Evolutionary conservation across 495 filamentous ascomycete species (phyloP), one percentile per base, ranked within the genome.

Genomic region (Penicillium cinerascens): DNA sequence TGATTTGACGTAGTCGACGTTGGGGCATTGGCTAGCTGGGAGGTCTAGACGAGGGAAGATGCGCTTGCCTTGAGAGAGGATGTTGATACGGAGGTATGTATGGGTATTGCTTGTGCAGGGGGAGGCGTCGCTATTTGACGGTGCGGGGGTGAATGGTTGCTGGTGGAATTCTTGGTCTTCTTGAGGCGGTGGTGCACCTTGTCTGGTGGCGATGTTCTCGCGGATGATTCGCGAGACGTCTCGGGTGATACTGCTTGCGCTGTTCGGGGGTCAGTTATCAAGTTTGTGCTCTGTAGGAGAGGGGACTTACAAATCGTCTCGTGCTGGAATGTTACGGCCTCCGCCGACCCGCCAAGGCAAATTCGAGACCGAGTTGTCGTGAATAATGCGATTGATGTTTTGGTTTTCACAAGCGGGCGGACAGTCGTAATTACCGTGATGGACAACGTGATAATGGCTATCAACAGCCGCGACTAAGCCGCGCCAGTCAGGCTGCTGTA

Each of bases 391-490:
- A 41, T 64, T 45, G 37, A 76, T 42, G 20, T 74, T 71, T 3
- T 47, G 47, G 42, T 69, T 55, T 47, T 75, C 75, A 42, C 72
- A 76, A 7, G 23, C 23, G 0, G 58, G 9, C 0, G 58, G 42
- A 52, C 72, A 75, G 0, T 69, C 53, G 47, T 54, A 68, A 9
- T 55, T 54, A 5, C 67, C 74, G 37, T 69, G 50, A 52, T 76
- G 73, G 21, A 71, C 27, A 6, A 72, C 55, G 23, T 73, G 65
- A 45, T 73, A 76, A 49, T 78, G 73, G 47, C 69, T 74, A 49
- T 78, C 73, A 9, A 78, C 64, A n/a, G 73, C 74, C 16, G 75
- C 73, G 2, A 78, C 74, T 9, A 78, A 33, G 0, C 71, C 71
- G 33, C 70, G 70, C 70, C 71, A 78, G 38, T 76, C 70, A 7